phyloP scores from a whole-genome alignment of 2,329 filamentous ascomycete species.

The Colletotrichum sojae region DNA sequence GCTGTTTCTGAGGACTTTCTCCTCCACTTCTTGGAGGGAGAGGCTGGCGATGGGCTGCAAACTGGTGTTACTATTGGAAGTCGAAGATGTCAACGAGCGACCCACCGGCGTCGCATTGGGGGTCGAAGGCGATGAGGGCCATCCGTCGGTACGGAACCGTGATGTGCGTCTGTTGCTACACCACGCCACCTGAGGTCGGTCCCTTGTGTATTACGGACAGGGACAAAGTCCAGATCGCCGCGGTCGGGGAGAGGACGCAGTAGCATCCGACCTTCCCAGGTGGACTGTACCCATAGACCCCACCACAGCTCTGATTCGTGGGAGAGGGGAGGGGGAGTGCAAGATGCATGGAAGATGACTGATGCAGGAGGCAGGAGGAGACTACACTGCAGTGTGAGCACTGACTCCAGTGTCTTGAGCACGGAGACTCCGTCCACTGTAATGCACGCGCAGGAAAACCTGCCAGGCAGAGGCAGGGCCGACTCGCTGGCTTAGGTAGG shows the following conservation, averaged over 20 bases:
- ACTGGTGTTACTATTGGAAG: not conserved
- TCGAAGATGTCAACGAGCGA: not conserved
- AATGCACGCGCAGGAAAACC: no score
- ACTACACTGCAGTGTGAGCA: no score
- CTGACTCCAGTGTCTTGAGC: not conserved
- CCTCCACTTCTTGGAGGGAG: constrained; percentile 5
- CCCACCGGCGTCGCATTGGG: constrained; percentile 26
- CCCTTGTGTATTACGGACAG: not conserved
- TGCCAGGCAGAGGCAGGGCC: no score
- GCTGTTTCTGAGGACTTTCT: no score
- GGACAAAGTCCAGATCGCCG: constrained; percentile 17
- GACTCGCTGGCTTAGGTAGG: no score
- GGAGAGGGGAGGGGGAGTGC: no score
- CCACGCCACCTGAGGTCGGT: not conserved
- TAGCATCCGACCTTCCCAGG: constrained; percentile 3
- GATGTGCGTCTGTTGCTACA: constrained; percentile 24
- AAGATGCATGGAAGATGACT: not conserved
- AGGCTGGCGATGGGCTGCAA: constrained; percentile 13
- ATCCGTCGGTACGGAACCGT: constrained; percentile 24
- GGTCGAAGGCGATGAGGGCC: constrained; percentile 11
- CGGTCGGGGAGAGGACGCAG: not conserved
- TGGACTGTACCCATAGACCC: not conserved
- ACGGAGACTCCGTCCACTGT: constrained; percentile 23
- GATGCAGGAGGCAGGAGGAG: constrained; percentile 21
- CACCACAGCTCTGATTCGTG: not conserved